A percentile compares a stretch with the other conserved stretches of the same genome.
phyloP scores from a whole-genome alignment of 495 filamentous ascomycete species.

The Jackrogersella minutella region DNA sequence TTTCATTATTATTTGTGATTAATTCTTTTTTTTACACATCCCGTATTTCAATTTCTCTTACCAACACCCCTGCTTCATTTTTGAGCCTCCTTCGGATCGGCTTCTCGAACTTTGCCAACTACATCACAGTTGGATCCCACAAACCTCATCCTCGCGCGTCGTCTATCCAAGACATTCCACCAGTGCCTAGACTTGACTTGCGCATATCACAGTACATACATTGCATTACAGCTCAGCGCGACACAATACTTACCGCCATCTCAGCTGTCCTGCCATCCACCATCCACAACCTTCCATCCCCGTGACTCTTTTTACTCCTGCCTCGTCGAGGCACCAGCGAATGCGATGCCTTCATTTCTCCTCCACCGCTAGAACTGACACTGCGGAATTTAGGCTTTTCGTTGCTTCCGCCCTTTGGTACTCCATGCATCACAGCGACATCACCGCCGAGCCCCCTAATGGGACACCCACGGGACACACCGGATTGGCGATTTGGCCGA shows the following conservation, averaged over 20 bases:
- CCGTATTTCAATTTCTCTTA: conserved; percentile 2
- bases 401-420: conserved; percentile 33
- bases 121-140: conserved; percentile 15
- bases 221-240: conserved; percentile 34
- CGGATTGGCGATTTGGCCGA: conserved; percentile 5
- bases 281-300: conserved; percentile 20
- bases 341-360: conserved; percentile 14
- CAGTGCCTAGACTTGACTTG: conserved; percentile 16
- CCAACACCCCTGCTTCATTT: conserved; percentile 6
- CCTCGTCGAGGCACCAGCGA: conserved; percentile 16
- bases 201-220: conserved; percentile 31
- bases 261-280: conserved; percentile 33
- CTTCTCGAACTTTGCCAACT: conserved; percentile 18
- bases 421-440: conserved; percentile 31
- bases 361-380: conserved; percentile 28
- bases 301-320: conserved; percentile 32
- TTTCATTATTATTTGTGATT: neutral
- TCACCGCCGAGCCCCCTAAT: conserved; percentile 10
- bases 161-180: conserved; percentile 23
- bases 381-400: conserved; percentile 3
- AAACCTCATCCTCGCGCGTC: conserved; percentile 7
- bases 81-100: conserved; percentile 34
- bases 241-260: conserved; percentile 41
- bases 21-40: neutral
- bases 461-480: neutral